Evolutionary conservation across 23 red algal species (phyloP), one percentile per base, ranked within the genome.

Genomic region (Agarophyton chilense): DNA sequence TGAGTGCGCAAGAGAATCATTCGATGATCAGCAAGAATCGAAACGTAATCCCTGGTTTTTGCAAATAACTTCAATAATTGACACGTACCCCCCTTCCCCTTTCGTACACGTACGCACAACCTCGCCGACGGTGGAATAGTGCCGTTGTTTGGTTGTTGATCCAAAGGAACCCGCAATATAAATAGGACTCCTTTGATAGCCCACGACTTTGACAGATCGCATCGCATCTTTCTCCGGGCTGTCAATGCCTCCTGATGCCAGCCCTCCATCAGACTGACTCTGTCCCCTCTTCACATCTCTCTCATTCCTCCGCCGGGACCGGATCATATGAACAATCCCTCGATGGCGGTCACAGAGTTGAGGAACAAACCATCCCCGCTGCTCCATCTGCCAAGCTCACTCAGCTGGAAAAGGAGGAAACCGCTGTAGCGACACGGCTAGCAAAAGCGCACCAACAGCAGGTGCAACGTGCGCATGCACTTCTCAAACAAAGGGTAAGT

Each of bases 401-500:
- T 3, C 55, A 58, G 55, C 55, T 58, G 29, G 22, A 58, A 28
- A 58, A 46, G 11, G 81, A 53, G 28, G 81, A 86, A 49, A 29
- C 51, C 39, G 81, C 56, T 32, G 25, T 86, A n/a, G 57, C 61
- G 11, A 60, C 32, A 19, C 81, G 81, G 5, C 62, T 86, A 31
- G 61, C 41, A 50, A 60, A 36, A 35, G 60, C 62, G 24, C 43
- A 86, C 22, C 21, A 86, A 29, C 28, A 21, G 5, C 56, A 86
- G n/a, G 10, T 64, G 43, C 39, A 46, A 35, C 32, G 81, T 5
- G 81, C 81, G 13, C 41, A 64, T 13, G 81, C 62, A 8, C 39
- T 86, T 45, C 81, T 57, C 58, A 71, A 47, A 68, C 81, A 86
- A 72, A 86, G 72, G 81, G 81, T 86, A 86, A 54, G 81, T 50